Base-by-base conservation (phyloP, 345 rosid genomes). In the Combretum micranthum region DNA sequence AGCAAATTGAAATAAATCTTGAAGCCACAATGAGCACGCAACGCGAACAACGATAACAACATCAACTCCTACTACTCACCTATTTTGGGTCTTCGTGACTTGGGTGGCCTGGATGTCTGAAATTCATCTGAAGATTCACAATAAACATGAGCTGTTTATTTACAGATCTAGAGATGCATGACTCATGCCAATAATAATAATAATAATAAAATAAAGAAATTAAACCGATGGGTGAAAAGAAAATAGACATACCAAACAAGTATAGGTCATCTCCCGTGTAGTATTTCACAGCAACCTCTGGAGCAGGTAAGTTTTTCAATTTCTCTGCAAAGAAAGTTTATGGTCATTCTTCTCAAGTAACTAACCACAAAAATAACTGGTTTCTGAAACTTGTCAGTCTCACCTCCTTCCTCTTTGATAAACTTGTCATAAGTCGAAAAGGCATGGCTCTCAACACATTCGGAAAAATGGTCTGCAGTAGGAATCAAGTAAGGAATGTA, bases 401-500 rank as follows among this genome's bases (percentile, higher is more conserved):
- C 73, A 89, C 99, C 99, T 85, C 91, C 96, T 66, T 56, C 64
- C 55, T 81, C 72, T 73, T 80, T 93, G 80, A 93, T 75, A 77
- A 87, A 93, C 74, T 93, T 93, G 79, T 93, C 99, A 55, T 89
- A 93, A 68, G 99, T 93, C 71, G 77, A 87, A 77, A 23, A 93
- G 12, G 99, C 97, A 65, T 89, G 99, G 68, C 75, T 72, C 74
- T 93, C 99, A 17, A 93, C 97, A 16, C 97, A 89, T 78, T 93
- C 97, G 14, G 96, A 87, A 65, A 93, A 82, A 73, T 93, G 97
- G 75, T 93, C 99, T 93, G 84, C 79, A 69, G 42, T 22, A 53
- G 44, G 47, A 20, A 52, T 44, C 9, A 20, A 20, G 23, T 20
- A 20, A 10, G 25, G 10, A 7, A 32, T 32, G 39, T 15, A 17